Base-by-base conservation (phyloP, 768 basidiomycete species). In the Inosperma sp. region DNA sequence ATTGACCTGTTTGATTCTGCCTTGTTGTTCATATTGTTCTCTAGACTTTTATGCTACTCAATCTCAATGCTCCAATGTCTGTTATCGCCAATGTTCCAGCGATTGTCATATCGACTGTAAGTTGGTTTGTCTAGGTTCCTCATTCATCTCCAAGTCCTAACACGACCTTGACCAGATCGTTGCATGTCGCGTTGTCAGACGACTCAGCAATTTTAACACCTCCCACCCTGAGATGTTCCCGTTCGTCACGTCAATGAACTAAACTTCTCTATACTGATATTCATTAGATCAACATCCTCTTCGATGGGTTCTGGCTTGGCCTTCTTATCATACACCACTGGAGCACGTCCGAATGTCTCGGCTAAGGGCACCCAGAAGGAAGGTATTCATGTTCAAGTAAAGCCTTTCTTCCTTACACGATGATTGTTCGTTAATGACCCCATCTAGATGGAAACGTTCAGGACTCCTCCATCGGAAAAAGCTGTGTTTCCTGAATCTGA, bases 21-120 rank as follows among this genome's bases (percentile, higher is more conserved):
- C 8, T n/a, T n/a, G n/a, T n/a, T n/a, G n/a, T n/a, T n/a, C n/a
- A n/a, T n/a, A 39, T 36, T 17, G 37, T 62, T 41, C 10, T 25
- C 33, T 42, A 74, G 73, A 62, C 69, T 33, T 83, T 84, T 65
- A 83, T 84, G 81, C n/a, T n/a, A n/a, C n/a, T n/a, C n/a, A n/a
- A n/a, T n/a, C n/a, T n/a, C n/a, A n/a, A n/a, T n/a, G n/a, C 64
- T 85, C 35, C 65, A 48, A 83, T 85, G 82, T 82, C 80, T 22
- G 79, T 86, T 62, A 82, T 86, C 46, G 79, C 78, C 39, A 86
- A 86, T 56, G 82, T 86, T 30, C 84, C 84, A 5, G 83, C 84
- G 22, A 83, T 82, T 13, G 78, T 85, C 52, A 76, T 79, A 3
- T 81, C 81, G 16, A 83, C 81, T 7, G 83, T 83, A 43, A 57